Conservation (phyloP, 108 stramenopile genomes). For the Stephanodiscus triporus region DNA sequence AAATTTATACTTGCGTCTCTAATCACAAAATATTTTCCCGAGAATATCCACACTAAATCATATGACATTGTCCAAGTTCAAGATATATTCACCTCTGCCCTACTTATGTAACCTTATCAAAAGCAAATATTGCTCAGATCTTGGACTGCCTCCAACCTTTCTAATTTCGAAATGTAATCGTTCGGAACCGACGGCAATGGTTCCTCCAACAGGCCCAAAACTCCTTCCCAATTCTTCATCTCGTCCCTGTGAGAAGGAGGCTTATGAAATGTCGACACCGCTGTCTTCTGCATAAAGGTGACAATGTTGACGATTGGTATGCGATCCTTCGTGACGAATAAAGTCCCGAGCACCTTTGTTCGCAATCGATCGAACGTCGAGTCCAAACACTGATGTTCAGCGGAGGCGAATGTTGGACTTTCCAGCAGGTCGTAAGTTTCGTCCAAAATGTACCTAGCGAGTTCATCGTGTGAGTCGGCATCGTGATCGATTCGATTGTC, state of each 20-base stretch:
- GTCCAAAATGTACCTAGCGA: slow-evolving; percentile 52
- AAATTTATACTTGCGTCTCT: no score
- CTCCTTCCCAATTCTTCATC: slow-evolving; percentile 38
- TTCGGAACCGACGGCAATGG: slow-evolving; percentile 36
- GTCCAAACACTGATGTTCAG: slow-evolving; percentile 42
- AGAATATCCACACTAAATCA: no score
- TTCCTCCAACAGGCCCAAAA: slow-evolving; percentile 43
- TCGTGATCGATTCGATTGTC: not conserved
- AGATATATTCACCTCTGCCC: no score
- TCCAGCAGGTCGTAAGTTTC: slow-evolving; percentile 59
- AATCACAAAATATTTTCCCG: no score
- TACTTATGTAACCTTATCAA: not conserved
- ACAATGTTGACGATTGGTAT: slow-evolving; percentile 50
- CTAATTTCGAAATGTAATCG: slow-evolving; percentile 38
- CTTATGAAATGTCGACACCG: slow-evolving; percentile 41
- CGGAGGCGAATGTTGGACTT: slow-evolving; percentile 50
- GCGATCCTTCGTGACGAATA: slow-evolving; percentile 24
- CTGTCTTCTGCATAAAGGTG: slow-evolving; percentile 38
- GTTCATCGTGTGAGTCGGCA: slow-evolving; percentile 28
- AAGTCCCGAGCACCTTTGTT: slow-evolving; percentile 25
- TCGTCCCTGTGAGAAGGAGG: slow-evolving; percentile 32
- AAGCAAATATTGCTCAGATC: slow-evolving; percentile 54
- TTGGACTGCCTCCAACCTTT: slow-evolving; percentile 30
- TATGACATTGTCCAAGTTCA: no score
- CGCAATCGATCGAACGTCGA: slow-evolving; percentile 37